Base-by-base conservation (phyloP, 805 yeast species). In the Starmerella lactis-condensi region DNA sequence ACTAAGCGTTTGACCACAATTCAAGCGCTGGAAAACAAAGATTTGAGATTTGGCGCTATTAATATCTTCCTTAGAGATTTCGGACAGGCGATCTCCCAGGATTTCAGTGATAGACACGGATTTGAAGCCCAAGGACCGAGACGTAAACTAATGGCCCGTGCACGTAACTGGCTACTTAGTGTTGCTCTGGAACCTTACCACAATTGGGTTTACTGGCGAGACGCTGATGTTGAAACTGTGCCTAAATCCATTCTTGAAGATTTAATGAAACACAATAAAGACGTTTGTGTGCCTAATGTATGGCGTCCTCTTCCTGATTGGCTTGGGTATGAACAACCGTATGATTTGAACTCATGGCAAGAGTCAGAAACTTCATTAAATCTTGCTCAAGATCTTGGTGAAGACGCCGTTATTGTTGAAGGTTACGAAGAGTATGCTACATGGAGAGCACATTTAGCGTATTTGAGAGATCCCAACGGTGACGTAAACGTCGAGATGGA, bases 171-270 rank as follows among this genome's bases (percentile, higher is more conserved):
- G 98, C 59, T 85, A 26, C 68, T 82, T 48, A 61, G 85, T 1
- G 89, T 75, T 6, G 91, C 95, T 1, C 53, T 85, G 28, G 75
- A 75, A 52, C 96, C 98, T 1, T 75, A 85, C 53, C 98, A 85
- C 51, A 75, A 93, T 3, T 83, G 85, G 77, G 95, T 85, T 8
- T 83, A 85, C 53, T 85, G 98, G 98, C 65, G 98, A 54, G 96
- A 85, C 59, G 94, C 91, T 9, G 96, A 85, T 53, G 93, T 85
- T n/a, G 93, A 85, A 53, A 75, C 85, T 0, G 74, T 77, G 17
- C 93, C 95, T 2, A 65, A 72, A 2, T 72, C 93, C 3, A 70
- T 85, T 38, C 56, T 85, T 40, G 93, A 85, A 54, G 96, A 85
- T 54, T 60, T 85, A 46, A 85, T 85, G 95, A 77, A 72, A 47